Conservation (phyloP, 345 rosid genomes). For the Stellera chamaejasme region DNA sequence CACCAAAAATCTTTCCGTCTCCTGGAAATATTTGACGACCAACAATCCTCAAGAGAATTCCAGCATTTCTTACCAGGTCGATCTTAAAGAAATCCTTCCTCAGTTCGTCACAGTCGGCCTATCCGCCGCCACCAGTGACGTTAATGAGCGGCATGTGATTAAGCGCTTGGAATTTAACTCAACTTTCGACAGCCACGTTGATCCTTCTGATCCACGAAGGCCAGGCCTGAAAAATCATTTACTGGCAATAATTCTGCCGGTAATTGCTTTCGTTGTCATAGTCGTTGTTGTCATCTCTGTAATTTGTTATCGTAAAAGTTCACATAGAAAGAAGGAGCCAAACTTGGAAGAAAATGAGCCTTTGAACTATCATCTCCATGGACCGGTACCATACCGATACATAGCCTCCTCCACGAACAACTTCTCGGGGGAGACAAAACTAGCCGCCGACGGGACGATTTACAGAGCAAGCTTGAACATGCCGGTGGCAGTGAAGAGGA, state of each 20-base stretch:
- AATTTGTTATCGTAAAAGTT: neutral
- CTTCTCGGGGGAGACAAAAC: slow-evolving; percentile 1
- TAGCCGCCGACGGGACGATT: slow-evolving; percentile 6
- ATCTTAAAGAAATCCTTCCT: slow-evolving; percentile 32
- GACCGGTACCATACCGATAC: slow-evolving; percentile 14
- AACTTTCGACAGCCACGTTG: slow-evolving; percentile 9
- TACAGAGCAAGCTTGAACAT: neutral
- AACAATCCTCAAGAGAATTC: slow-evolving; percentile 20
- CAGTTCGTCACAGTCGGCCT: slow-evolving; percentile 36
- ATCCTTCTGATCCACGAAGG: too few species aligned
- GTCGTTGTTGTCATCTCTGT: too few species aligned
- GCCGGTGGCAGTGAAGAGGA: slow-evolving; percentile 1
- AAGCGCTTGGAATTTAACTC: slow-evolving; percentile 31
- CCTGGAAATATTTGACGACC: slow-evolving; percentile 29
- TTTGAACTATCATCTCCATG: too few species aligned
- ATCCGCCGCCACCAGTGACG: slow-evolving; percentile 26
- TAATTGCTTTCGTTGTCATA: too few species aligned
- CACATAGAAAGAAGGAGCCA: slow-evolving; percentile 8
- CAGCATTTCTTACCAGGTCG: slow-evolving; percentile 31
- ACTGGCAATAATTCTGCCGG: too few species aligned
- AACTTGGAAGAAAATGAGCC: too few species aligned
- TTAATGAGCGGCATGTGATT: slow-evolving; percentile 18
- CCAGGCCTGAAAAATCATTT: too few species aligned
- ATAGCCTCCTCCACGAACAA: slow-evolving; percentile 36
- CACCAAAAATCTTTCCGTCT: slow-evolving; percentile 34